Evolutionary conservation across 1,139 yeast species (phyloP), one percentile per base, ranked within the genome.

Genomic region (Geotrichum klebahnii): DNA sequence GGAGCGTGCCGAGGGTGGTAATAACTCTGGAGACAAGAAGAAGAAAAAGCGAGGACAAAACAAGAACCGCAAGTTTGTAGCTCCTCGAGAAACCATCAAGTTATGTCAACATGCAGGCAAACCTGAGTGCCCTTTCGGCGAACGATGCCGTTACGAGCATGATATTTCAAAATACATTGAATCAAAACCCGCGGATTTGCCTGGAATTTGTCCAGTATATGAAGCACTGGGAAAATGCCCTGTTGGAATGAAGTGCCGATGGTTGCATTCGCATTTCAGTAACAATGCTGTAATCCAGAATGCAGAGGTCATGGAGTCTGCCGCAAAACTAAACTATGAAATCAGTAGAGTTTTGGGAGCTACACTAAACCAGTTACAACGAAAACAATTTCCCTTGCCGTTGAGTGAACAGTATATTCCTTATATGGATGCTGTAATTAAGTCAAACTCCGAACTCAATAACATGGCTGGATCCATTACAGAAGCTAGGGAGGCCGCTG

Each of bases 191-290:
- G 74, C 69, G 0, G 97, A 92, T 65, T 69, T 88, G 28, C 79
- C 75, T 14, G 87, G 94, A 0, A 60, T 62, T 1, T 92, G 99
- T 69, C 97, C 98, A 0, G 96, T 88, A 1, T 89, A 69, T 63
- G 74, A 73, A 41, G 84, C 86, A 1, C 73, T 88, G 48, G 98
- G 98, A 0, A 82, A 80, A 62, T 92, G 99, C 72, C 96, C 96
- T 1, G 78, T 85, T 55, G 98, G 98, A 0, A 70, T 86, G 61
- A 89, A 86, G 66, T 92, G 99, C 70, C 79, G 97, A 61, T 94
- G 96, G 89, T 74, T 92, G 53, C 72, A 77, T 4, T 78, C 88
- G n/a, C 97, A 92, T 68, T 70, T 67, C 46, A 81, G 73, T 46
- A 37, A 48, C 16, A 32, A 29, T 26, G 47, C 37, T 3, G 35